Percentiles rank a stretch among this genome's conserved stretches.
Evolutionary conservation across 331 rosid species (phyloP).

Genomic region (Rosa hybrid): DNA sequence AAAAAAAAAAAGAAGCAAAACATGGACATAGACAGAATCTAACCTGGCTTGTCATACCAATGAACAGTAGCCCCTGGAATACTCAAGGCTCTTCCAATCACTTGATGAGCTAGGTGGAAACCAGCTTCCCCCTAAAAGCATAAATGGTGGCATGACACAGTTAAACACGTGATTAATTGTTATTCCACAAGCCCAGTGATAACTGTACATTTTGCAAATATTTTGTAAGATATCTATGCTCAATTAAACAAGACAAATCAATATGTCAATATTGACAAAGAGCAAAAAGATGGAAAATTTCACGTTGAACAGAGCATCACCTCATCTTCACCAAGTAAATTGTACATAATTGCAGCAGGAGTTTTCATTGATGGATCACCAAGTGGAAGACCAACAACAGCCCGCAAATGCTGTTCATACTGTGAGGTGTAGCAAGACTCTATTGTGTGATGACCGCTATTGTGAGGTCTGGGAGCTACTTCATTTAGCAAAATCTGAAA

Average conservation of each 20-base stretch:
- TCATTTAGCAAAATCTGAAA: slow-evolving; percentile 78
- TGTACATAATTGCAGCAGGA: slow-evolving; percentile 82
- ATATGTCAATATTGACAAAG: neutral
- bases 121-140: slow-evolving; percentile 78
- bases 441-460: slow-evolving; percentile 89
- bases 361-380: slow-evolving; percentile 83
- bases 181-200: neutral
- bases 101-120: slow-evolving; percentile 68
- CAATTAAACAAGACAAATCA: neutral
- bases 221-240: neutral
- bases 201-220: neutral
- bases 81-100: slow-evolving; percentile 63
- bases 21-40: slow-evolving; percentile 20
- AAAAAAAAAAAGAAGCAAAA: too few relatives aligned
- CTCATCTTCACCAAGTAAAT: slow-evolving; percentile 86
- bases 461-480: slow-evolving; percentile 94
- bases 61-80: slow-evolving; percentile 75
- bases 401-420: slow-evolving; percentile 83
- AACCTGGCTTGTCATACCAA: slow-evolving; percentile 95
- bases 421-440: slow-evolving; percentile 90
- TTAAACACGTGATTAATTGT: neutral
- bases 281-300: neutral
- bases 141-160: slow-evolving; percentile 5
- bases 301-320: slow-evolving; percentile 30
- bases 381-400: slow-evolving; percentile 91